Conservation (phyloP, 495 filamentous ascomycete species). For the Haplographium delicatum region DNA sequence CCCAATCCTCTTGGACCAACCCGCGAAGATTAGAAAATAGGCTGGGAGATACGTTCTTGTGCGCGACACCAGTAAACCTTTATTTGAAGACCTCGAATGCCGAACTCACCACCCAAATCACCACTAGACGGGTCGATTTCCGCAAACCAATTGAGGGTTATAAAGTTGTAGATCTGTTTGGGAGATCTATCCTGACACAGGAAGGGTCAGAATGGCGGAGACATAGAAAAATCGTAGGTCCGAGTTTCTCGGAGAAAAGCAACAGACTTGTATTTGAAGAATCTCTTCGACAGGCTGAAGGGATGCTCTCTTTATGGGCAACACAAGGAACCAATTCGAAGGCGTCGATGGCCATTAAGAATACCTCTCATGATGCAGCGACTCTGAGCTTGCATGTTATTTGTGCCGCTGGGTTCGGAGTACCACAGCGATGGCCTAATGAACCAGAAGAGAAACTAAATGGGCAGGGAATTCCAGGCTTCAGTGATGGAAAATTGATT, state of each 20-base stretch:
- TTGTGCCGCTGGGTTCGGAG: conserved; percentile 24
- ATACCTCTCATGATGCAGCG: conserved; percentile 8
- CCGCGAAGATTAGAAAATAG: background rate
- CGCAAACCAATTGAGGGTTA: conserved; percentile 60
- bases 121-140: conserved; percentile 56
- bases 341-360: conserved; percentile 9
- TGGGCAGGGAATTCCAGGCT: conserved; percentile 32
- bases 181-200: conserved; percentile 57
- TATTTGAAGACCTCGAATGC: conserved; percentile 34
- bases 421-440: conserved; percentile 54
- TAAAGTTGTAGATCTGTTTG: conserved; percentile 51
- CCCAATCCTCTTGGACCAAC: background rate
- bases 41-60: conserved; percentile 6
- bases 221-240: conserved; percentile 63
- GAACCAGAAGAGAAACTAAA: conserved; percentile 35
- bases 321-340: conserved; percentile 1
- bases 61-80: background rate
- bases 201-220: conserved; percentile 61
- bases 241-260: conserved; percentile 69
- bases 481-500: conserved; percentile 24
- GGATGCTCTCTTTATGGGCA: conserved; percentile 16
- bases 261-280: conserved; percentile 47
- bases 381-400: conserved; percentile 20
- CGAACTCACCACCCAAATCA: conserved; percentile 53
- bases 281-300: conserved; percentile 10